Evolutionary conservation across 169 alveolate genomes (phyloP).

Genomic region (Plasmodium coatneyi): DNA sequence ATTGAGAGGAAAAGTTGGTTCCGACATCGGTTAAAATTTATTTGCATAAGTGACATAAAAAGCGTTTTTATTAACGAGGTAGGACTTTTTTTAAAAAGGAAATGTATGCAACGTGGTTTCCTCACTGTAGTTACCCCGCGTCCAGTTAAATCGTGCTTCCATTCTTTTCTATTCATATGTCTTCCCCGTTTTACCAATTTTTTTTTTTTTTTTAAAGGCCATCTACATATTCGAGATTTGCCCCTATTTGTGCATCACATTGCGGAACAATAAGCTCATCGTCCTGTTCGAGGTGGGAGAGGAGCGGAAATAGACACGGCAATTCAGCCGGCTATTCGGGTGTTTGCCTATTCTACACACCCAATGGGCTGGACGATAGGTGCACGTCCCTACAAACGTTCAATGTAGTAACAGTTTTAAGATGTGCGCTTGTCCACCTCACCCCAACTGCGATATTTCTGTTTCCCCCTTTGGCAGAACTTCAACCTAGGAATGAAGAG

Average conservation of each 20-base stretch:
- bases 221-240: conserved; percentile 66
- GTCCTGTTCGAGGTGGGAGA: conserved; percentile 47
- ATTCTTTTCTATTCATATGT: not conserved
- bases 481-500: conserved; percentile 37
- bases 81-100: not conserved
- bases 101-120: not conserved
- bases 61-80: conserved; percentile 58
- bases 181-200: not conserved
- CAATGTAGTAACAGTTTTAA: not conserved
- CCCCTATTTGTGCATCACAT: conserved; percentile 41
- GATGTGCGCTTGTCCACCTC: not conserved
- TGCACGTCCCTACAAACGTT: not conserved
- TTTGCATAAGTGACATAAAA: conserved; percentile 33
- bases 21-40: conserved; percentile 27
- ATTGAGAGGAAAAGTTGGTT: conserved; percentile 29
- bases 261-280: conserved; percentile 20
- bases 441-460: not conserved
- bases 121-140: not conserved
- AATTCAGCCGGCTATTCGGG: not conserved
- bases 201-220: conserved; percentile 29
- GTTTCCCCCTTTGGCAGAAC: conserved; percentile 32
- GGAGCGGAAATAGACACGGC: not conserved
- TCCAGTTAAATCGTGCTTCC: not conserved
- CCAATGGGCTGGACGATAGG: not conserved
- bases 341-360: not conserved